Base-by-base conservation (phyloP, 2,329 filamentous ascomycete species). In the Beauveria scarabaeidicola region DNA sequence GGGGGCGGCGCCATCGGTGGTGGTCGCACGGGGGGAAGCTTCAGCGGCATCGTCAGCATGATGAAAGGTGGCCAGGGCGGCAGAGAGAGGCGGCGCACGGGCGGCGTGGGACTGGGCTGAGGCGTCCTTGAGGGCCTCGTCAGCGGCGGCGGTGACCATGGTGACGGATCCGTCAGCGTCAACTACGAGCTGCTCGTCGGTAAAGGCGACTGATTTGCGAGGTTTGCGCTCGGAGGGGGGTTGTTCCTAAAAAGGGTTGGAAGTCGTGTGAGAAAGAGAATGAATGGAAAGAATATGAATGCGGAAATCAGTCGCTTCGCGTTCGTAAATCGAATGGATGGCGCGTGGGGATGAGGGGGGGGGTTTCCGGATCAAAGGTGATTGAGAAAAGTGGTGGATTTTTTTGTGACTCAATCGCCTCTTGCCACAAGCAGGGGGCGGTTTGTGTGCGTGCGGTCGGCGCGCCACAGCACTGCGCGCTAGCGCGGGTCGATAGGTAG, bases 121-220 rank as follows among this genome's bases (percentile, higher is more conserved):
- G 32, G 32, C 11, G 66, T 88, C 84, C 78, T 91, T 91, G 64
- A 50, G 48, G 68, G 88, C 81, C 69, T 90, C 89, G 69, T 88
- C 85, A 68, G 83, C 81, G 66, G 86, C 83, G 66, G 86, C 83
- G 73, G 89, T 85, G 73, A 85, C 81, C 76, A 89, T 86, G 69
- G 84, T 90, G 72, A 97, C 85, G 72, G 87, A 85, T 69, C 93
- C 93, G 81, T 96, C 90, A 75, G 85, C 84, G 79, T 96, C 90
- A 73, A 97, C 92, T 69, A 96, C 86, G 66, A 89, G 83, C 68
- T 90, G 84, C 70, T 90, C 90, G 75, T 94, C 89, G 72, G 88
- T 92, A 75, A 97, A 97, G 65, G 91, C 87, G 70, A 97, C 93
- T 51, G 91, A 95, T 78, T 97, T 96, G 77, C 92, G 89, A 70